Percentiles rank a stretch among this genome's conserved stretches.
Conservation (phyloP, 306 rosid species). For the Gillenia trifoliata region DNA sequence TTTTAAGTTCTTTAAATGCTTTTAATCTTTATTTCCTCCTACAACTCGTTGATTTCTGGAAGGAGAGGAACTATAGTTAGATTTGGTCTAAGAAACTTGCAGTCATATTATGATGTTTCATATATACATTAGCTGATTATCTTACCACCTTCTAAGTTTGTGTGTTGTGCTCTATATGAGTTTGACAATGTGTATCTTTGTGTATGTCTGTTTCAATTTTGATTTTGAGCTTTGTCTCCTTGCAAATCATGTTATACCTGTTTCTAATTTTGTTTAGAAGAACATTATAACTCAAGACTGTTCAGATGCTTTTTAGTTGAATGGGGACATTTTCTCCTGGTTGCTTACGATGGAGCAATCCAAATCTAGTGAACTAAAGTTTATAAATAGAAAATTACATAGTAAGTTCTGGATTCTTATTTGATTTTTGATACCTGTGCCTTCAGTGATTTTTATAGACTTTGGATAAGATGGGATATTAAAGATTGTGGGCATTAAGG, state of each 20-base stretch:
- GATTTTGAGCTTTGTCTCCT: not conserved
- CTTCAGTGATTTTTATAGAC: slow-evolving; percentile 23
- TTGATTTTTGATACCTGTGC: slow-evolving; percentile 2
- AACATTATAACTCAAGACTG: not conserved
- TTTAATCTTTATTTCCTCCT: not conserved
- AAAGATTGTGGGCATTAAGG: slow-evolving; percentile 37
- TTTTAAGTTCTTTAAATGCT: not conserved
- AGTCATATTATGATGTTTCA: not conserved
- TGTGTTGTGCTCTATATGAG: not conserved
- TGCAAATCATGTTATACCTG: not conserved
- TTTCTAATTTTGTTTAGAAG: not conserved
- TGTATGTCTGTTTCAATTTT: not conserved
- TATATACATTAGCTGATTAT: not conserved
- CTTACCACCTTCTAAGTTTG: not conserved
- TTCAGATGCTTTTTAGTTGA: not conserved
- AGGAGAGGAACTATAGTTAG: not conserved
- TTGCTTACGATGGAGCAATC: not conserved
- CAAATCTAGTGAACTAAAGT: not conserved
- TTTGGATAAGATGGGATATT: slow-evolving; percentile 51
- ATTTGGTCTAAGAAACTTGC: not conserved
- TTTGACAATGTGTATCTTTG: not conserved
- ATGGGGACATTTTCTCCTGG: not conserved
- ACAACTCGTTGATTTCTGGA: not conserved
- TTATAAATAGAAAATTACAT: not conserved
- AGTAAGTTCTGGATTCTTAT: not conserved